Evolutionary conservation across 169 alveolate genomes (phyloP).

Genomic region (Eimeria sp.): DNA sequence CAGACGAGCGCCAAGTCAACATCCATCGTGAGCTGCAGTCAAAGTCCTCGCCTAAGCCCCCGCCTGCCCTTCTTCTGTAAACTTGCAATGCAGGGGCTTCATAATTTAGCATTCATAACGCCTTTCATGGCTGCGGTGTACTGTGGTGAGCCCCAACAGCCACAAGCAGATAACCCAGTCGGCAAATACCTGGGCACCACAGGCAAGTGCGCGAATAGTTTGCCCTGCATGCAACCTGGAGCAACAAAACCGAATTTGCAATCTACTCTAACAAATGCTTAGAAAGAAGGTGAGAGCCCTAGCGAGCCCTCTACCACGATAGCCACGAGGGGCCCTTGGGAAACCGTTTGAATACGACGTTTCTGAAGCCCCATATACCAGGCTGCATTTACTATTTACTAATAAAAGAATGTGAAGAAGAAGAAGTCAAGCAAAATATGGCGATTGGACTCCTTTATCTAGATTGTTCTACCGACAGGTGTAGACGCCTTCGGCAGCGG

Average conservation of each 20-base stretch:
- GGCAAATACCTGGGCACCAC: neutral
- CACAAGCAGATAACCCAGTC: neutral
- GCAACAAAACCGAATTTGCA: neutral
- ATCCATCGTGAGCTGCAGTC: slow-evolving; percentile 8
- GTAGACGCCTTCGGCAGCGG: slow-evolving; percentile 23
- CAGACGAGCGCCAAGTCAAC: slow-evolving; percentile 66
- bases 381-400: neutral
- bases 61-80: neutral
- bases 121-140: neutral
- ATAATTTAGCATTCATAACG: neutral
- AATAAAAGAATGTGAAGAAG: neutral
- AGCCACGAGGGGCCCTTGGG: slow-evolving; percentile 24
- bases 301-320: slow-evolving; percentile 12
- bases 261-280: neutral
- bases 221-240: neutral
- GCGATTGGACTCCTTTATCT: neutral
- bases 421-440: neutral
- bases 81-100: neutral
- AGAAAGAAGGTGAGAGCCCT: neutral
- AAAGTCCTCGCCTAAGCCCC: neutral
- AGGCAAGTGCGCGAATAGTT: neutral
- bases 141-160: neutral
- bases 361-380: neutral
- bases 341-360: neutral
- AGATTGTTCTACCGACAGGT: neutral